Evolutionary conservation across 805 yeast species (phyloP).

Genomic region (Kodamaea nitidulidarum): DNA sequence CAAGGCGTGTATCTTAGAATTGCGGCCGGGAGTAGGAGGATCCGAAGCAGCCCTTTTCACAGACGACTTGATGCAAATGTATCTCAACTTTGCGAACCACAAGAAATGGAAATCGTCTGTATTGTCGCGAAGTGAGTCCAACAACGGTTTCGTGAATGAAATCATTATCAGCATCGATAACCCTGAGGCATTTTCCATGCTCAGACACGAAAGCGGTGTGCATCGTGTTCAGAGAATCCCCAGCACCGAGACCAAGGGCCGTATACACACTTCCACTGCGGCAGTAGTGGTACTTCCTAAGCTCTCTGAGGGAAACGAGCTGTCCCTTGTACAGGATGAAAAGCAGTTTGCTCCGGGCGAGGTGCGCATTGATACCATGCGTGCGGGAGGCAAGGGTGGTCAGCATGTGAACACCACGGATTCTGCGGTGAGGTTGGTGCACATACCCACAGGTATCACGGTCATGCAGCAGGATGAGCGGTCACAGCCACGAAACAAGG

Average conservation of each 20-base stretch:
- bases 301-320: constrained; percentile 53
- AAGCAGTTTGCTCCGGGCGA: constrained; percentile 81
- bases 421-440: constrained; percentile 91
- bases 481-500: constrained; percentile 91
- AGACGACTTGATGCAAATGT: constrained; percentile 76
- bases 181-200: constrained; percentile 68
- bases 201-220: constrained; percentile 89
- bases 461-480: constrained; percentile 93
- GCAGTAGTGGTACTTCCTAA: constrained; percentile 93
- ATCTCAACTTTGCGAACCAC: constrained; percentile 60
- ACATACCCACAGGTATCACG: constrained; percentile 83
- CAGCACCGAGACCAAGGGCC: constrained; percentile 86
- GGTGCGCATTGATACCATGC: constrained; percentile 91
- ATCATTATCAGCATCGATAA: constrained; percentile 63
- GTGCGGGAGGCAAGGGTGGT: constrained; percentile 96
- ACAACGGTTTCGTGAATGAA: constrained; percentile 70
- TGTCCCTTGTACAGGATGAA: constrained; percentile 48
- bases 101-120: constrained; percentile 66
- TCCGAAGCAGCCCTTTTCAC: constrained; percentile 88
- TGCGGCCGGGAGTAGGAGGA: constrained; percentile 96
- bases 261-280: constrained; percentile 94
- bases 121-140: constrained; percentile 52
- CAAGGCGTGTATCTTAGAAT: constrained; percentile 72
- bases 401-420: constrained; percentile 98
- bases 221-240: constrained; percentile 96